phyloP scores from a whole-genome alignment of 2,329 filamentous ascomycete species.

The Nigrospora osmanthi region DNA sequence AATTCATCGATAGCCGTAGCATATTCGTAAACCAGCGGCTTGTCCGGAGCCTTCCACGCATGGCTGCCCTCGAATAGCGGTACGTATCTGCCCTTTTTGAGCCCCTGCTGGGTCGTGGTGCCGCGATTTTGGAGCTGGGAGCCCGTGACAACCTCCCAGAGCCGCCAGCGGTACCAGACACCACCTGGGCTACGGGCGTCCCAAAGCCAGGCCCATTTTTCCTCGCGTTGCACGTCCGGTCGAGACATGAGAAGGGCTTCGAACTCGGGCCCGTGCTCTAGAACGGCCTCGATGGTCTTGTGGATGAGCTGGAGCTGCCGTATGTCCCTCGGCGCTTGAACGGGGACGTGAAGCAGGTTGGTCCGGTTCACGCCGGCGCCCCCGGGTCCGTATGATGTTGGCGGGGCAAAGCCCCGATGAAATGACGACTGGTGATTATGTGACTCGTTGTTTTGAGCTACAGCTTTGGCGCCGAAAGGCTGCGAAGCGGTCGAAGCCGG shows the following conservation, averaged over 20 bases:
- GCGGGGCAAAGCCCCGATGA: conserved; percentile 64
- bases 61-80: conserved; percentile 70
- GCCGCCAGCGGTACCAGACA: conserved; percentile 85
- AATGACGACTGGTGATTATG: conserved; percentile 31
- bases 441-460: conserved; percentile 35
- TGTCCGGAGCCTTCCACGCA: conserved; percentile 70
- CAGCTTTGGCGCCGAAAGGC: conserved; percentile 70
- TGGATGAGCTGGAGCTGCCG: conserved; percentile 78
- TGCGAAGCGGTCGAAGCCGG: conserved; percentile 43
- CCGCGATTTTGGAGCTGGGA: conserved; percentile 29
- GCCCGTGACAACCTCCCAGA: conserved; percentile 81
- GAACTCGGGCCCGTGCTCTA: conserved; percentile 77
- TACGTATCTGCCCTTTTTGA: conserved; percentile 43
- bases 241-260: conserved; percentile 88
- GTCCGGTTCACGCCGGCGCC: conserved; percentile 33
- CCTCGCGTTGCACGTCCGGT: conserved; percentile 73
- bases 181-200: conserved; percentile 71
- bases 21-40: conserved; percentile 72
- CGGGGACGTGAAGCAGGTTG: conserved; percentile 57
- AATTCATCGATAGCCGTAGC: conserved; percentile 70
- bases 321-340: conserved; percentile 70
- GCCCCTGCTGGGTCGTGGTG: not conserved
- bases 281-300: conserved; percentile 72
- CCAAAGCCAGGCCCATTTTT: conserved; percentile 93
- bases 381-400: conserved; percentile 53